Conservation (phyloP, 768 basidiomycete genomes). For the Mycena vulgaris region DNA sequence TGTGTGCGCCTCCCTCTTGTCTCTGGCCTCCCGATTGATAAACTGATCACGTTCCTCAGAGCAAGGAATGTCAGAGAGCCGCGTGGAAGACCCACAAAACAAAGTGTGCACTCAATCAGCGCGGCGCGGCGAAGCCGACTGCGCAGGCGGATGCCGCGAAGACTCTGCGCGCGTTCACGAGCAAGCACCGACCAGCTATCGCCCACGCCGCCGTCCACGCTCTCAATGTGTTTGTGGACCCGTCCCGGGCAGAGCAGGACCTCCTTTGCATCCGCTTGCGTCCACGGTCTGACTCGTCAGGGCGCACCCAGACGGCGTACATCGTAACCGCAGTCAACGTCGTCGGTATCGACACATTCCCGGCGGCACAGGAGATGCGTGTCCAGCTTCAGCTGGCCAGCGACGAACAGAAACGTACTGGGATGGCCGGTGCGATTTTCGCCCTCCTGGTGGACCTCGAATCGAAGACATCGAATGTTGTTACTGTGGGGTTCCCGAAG, state of each 20-base stretch:
- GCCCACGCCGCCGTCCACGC: not conserved
- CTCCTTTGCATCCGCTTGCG: not conserved
- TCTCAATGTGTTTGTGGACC: not conserved
- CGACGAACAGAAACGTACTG: slow-evolving; percentile 3
- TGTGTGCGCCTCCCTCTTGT: too few species aligned
- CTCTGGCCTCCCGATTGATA: too few species aligned
- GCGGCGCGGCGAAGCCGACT: not conserved
- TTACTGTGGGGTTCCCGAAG: too few species aligned
- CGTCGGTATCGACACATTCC: not conserved
- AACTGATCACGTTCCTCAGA: slow-evolving; percentile 2
- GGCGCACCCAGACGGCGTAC: not conserved
- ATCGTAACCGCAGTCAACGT: not conserved
- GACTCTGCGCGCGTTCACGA: slow-evolving; percentile 1
- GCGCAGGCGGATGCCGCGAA: slow-evolving; percentile 3
- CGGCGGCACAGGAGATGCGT: slow-evolving; percentile 1
- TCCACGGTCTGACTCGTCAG: not conserved
- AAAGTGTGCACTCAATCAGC: slow-evolving; percentile 12
- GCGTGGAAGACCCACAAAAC: slow-evolving; percentile 17
- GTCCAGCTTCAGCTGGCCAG: slow-evolving; percentile 14
- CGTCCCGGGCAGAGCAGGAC: slow-evolving; percentile 6
- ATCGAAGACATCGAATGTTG: not conserved
- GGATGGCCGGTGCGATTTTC: slow-evolving; percentile 7
- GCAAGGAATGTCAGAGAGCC: slow-evolving; percentile 10
- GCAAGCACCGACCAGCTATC: slow-evolving; percentile 21
- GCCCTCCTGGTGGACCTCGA: not conserved